phyloP scores from a whole-genome alignment of 495 filamentous ascomycete genomes.

The Penicillium alfredii region DNA sequence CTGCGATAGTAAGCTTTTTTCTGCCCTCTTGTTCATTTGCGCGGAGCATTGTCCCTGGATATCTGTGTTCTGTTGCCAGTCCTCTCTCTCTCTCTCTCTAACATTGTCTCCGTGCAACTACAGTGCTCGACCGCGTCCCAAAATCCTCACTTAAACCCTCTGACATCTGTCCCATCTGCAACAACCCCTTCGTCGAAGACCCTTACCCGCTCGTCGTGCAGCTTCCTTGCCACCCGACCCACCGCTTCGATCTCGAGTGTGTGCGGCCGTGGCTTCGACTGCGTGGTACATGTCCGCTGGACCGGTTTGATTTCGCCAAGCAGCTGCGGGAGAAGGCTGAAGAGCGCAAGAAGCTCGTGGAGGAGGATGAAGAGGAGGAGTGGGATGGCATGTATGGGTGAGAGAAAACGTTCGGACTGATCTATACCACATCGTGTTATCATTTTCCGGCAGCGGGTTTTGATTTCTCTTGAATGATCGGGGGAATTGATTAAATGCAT shows the following conservation, averaged over 20 bases:
- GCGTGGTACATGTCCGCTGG: conserved; percentile 84
- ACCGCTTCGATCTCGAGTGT: conserved; percentile 90
- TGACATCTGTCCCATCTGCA: conserved; percentile 82
- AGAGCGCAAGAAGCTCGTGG: conserved; percentile 46
- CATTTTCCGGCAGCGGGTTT: too few species aligned
- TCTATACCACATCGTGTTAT: too few species aligned
- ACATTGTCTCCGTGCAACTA: too few species aligned
- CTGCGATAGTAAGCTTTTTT: conserved; percentile 51
- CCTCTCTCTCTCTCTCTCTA: too few species aligned
- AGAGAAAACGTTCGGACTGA: too few species aligned
- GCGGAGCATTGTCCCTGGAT: too few species aligned
- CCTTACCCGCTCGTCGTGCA: conserved; percentile 76
- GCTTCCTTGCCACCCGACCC: conserved; percentile 74
- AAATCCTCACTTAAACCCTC: conserved; percentile 58
- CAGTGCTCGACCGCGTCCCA: conserved; percentile 71
- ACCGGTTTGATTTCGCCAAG: conserved; percentile 71
- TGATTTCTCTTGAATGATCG: too few species aligned
- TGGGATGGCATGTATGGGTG: conserved; percentile 72
- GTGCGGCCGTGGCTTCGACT: conserved; percentile 87
- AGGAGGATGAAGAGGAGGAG: conserved; percentile 61
- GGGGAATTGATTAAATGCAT: too few species aligned
- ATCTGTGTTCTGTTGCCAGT: neutral
- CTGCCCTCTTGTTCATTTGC: neutral
- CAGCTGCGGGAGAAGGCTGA: conserved; percentile 60
- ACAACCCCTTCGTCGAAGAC: conserved; percentile 72